Percentiles rank a stretch among this genome's conserved stretches.
Evolutionary conservation across 2,329 filamentous ascomycete species (phyloP).

Genomic region (Rhexocercosporidium sp.): DNA sequence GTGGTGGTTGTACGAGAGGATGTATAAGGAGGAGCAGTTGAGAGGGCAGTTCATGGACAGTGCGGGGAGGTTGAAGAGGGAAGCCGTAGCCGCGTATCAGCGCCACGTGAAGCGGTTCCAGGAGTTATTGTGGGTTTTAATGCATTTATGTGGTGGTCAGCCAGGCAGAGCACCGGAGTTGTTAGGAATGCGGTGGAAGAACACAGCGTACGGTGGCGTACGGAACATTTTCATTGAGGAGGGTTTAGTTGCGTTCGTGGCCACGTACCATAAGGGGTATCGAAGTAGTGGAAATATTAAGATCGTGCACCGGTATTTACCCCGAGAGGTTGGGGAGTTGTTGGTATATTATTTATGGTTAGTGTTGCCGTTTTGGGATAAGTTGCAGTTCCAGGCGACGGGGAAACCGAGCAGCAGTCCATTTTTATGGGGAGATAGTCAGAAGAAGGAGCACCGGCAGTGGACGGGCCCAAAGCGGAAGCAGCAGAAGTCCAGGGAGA

Average conservation of each 20-base stretch:
- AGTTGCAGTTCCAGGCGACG: too few relatives aligned
- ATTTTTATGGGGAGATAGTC: slow-evolving; percentile 21
- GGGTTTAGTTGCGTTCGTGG: slow-evolving; percentile 31
- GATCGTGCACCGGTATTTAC: slow-evolving; percentile 39
- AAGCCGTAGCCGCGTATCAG: slow-evolving; percentile 15
- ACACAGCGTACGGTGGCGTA: slow-evolving; percentile 21
- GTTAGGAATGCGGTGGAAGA: slow-evolving; percentile 23
- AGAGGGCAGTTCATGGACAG: slow-evolving; percentile 6
- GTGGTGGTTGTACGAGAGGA: too few relatives aligned
- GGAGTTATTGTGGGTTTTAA: slow-evolving; percentile 24
- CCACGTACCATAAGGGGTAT: slow-evolving; percentile 36
- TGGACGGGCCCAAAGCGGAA: slow-evolving; percentile 20
- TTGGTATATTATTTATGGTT: too few relatives aligned
- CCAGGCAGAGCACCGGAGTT: slow-evolving; percentile 18
- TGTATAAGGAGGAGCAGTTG: too few relatives aligned
- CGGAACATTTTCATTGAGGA: slow-evolving; percentile 26
- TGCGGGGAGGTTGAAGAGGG: slow-evolving; percentile 14
- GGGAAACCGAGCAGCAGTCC: too few relatives aligned
- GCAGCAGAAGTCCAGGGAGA: neutral
- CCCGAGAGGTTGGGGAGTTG: slow-evolving; percentile 23
- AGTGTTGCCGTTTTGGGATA: too few relatives aligned
- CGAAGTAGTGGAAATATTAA: slow-evolving; percentile 32
- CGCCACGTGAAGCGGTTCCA: slow-evolving; percentile 18
- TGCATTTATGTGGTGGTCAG: slow-evolving; percentile 21
- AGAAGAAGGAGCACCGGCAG: slow-evolving; percentile 23